Evolutionary conservation across 2,329 filamentous ascomycete species (phyloP).

Genomic region (Neonectria faginata): DNA sequence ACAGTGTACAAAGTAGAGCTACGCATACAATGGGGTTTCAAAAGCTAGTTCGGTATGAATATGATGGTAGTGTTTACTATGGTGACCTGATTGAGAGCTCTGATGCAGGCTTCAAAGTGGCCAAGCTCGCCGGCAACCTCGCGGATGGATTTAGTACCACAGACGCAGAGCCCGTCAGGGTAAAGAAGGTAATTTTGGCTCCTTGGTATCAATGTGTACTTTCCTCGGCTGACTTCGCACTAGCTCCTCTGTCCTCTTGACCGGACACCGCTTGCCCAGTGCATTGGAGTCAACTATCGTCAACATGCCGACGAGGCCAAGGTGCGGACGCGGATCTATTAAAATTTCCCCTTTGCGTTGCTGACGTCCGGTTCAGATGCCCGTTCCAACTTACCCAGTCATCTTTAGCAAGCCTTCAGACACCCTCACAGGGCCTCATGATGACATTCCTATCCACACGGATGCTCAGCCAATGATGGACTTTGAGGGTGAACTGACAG

Average conservation of each 20-base stretch:
- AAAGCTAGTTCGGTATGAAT: not conserved
- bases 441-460: slow-evolving; percentile 13
- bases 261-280: slow-evolving; percentile 4
- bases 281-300: slow-evolving; percentile 17
- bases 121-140: not conserved
- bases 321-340: not conserved
- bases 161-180: not conserved
- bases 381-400: slow-evolving; percentile 17
- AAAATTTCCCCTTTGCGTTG: not conserved
- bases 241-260: slow-evolving; percentile 12
- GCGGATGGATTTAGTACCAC: not conserved
- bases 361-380: not conserved
- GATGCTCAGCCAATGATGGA: slow-evolving; percentile 42
- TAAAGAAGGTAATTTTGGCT: not conserved
- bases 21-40: not conserved
- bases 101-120: slow-evolving; percentile 1
- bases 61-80: not conserved
- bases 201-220: not conserved
- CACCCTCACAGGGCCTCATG: slow-evolving; percentile 10
- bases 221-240: not conserved
- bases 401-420: slow-evolving; percentile 16
- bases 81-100: slow-evolving; percentile 1
- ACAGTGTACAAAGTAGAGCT: not conserved
- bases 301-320: slow-evolving; percentile 16
- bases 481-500: slow-evolving; percentile 59